A percentile compares a stretch with the other conserved stretches of the same genome.
phyloP scores from a whole-genome alignment of 2,329 filamentous ascomycete species.

The Lasiodiplodia sp. region DNA sequence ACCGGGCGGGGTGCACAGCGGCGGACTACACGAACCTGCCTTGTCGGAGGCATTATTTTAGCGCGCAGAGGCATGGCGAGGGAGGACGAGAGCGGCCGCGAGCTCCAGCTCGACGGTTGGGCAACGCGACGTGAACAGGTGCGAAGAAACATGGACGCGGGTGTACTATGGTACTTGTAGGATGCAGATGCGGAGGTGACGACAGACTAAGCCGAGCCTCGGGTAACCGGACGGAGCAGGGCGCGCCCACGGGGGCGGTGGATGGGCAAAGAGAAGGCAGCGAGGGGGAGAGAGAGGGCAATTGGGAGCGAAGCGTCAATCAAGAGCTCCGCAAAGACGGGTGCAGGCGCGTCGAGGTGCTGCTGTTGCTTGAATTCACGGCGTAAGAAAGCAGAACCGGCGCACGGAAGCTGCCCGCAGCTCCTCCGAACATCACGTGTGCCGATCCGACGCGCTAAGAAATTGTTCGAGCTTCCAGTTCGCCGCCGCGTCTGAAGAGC shows the following conservation, averaged over 20 bases:
- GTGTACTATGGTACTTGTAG: slow-evolving; percentile 29
- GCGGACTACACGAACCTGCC: slow-evolving; percentile 55
- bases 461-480: slow-evolving; percentile 33
- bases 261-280: slow-evolving; percentile 1
- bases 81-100: slow-evolving; percentile 37
- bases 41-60: slow-evolving; percentile 65
- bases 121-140: slow-evolving; percentile 49
- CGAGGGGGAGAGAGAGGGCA: neutral
- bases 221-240: slow-evolving; percentile 40
- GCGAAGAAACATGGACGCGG: slow-evolving; percentile 54
- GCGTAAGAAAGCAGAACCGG: neutral
- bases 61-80: slow-evolving; percentile 79
- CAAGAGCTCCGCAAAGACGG: slow-evolving; percentile 26
- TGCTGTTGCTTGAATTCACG: neutral
- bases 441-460: slow-evolving; percentile 37
- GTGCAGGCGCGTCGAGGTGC: neutral
- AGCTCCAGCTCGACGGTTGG: slow-evolving; percentile 48
- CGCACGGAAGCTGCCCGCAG: slow-evolving; percentile 13
- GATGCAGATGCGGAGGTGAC: slow-evolving; percentile 19
- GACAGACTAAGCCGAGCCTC: slow-evolving; percentile 43
- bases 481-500: slow-evolving; percentile 17
- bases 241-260: neutral
- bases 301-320: slow-evolving; percentile 28
- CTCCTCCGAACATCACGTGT: slow-evolving; percentile 24
- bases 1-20: neutral